A percentile compares a stretch with the other conserved stretches of the same genome.
These are phyloP conservation scores for Protostelium mycophagum DNA, from an alignment of 78 protist genomes.

Conservation along the genomic window DNA sequence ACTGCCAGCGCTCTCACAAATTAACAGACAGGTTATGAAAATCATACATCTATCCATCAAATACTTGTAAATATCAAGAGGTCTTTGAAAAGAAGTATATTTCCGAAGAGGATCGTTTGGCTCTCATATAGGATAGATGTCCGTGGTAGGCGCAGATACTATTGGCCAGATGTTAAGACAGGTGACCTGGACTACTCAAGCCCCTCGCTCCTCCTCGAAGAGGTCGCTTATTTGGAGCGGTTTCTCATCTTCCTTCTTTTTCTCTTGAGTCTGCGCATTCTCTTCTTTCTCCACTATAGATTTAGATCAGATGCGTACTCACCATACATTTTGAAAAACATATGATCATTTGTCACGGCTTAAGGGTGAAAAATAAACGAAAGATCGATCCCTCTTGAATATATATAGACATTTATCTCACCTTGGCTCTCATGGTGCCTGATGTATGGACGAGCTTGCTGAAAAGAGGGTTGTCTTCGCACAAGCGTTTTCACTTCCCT, in stretches of 20 bases:
- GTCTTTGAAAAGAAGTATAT: too few species aligned
- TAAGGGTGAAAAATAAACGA: too few species aligned
- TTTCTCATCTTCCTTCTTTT: not conserved
- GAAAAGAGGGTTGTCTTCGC: not conserved
- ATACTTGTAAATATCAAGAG: too few species aligned
- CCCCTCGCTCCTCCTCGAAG: not conserved
- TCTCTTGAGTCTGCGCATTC: not conserved
- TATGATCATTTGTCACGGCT: too few species aligned
- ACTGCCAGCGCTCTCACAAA: too few species aligned
- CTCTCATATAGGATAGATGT: too few species aligned
- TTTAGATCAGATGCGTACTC: not conserved
- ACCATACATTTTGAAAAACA: not conserved
- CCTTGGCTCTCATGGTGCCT: constrained; percentile 2
- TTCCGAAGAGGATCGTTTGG: too few species aligned
- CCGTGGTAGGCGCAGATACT: not conserved
- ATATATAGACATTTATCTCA: too few species aligned
- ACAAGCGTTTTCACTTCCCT: not conserved
- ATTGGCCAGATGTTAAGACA: not conserved
- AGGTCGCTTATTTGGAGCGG: not conserved
- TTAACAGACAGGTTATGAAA: too few species aligned
- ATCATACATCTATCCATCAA: too few species aligned
- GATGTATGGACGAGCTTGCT: not conserved
- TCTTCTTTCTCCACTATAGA: not conserved
- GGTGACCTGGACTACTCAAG: not conserved
- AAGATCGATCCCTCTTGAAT: too few species aligned